phyloP scores from a whole-genome alignment of 176 grass and related monocot species.

The Sorghum bicolor region Sorghum_bicolor_NCBIv3 NC_012878.2:50992001-50992500 shows the following conservation, averaged over 20 bases:
- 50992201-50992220: slow-evolving; percentile 93
- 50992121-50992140: slow-evolving; percentile 91
- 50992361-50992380: slow-evolving; percentile 89
- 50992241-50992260: slow-evolving; percentile 62
- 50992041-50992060: slow-evolving; percentile 61
- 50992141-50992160: slow-evolving; percentile 76
- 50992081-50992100: slow-evolving; percentile 75
- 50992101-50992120: slow-evolving; percentile 92
- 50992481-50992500: slow-evolving; percentile 73
- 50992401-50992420: slow-evolving; percentile 75
- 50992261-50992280: slow-evolving; percentile 86
- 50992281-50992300: slow-evolving; percentile 86
- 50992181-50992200: slow-evolving; percentile 72
- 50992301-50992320: slow-evolving; percentile 44
- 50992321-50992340: slow-evolving; percentile 72
- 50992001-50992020: slow-evolving; percentile 85
- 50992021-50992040: slow-evolving; percentile 75
- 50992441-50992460: slow-evolving; percentile 73
- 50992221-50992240: slow-evolving; percentile 72
- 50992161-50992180: slow-evolving; percentile 59
- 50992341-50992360: slow-evolving; percentile 83
- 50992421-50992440: slow-evolving; percentile 60
- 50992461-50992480: slow-evolving; percentile 69
- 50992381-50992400: slow-evolving; percentile 74
- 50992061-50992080: slow-evolving; percentile 66